Evolutionary conservation across 352 stramenopile genomes (phyloP).

Genomic region (Pythium brassicae): DNA sequence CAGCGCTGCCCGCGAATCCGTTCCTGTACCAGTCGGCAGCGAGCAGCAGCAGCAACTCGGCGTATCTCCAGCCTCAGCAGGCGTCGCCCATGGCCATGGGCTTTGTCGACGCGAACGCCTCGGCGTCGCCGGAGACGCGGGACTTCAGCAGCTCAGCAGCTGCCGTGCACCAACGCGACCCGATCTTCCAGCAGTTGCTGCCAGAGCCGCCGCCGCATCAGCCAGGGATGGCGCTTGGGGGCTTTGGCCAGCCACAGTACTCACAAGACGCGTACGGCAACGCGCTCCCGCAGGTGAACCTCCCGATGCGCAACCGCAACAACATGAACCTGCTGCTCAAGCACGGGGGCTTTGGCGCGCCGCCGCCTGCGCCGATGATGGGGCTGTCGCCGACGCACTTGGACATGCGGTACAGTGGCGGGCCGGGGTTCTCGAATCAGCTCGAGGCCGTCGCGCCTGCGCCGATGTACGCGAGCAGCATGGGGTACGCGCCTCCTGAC

Average conservation of each 20-base stretch:
- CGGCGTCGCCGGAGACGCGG: background rate
- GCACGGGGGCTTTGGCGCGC: slow-evolving; percentile 26
- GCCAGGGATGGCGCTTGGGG: background rate
- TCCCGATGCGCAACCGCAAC: slow-evolving; percentile 52
- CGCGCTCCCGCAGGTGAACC: slow-evolving; percentile 40
- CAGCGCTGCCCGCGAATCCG: slow-evolving; percentile 11
- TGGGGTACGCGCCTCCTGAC: slow-evolving; percentile 29
- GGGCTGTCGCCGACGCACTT: slow-evolving; percentile 6
- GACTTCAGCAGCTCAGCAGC: slow-evolving; percentile 3
- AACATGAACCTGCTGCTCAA: slow-evolving; percentile 39
- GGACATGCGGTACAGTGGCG: slow-evolving; percentile 9
- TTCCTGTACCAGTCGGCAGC: slow-evolving; percentile 29
- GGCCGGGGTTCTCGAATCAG: slow-evolving; percentile 14
- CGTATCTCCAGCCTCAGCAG: slow-evolving; percentile 16
- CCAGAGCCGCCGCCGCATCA: slow-evolving; percentile 4
- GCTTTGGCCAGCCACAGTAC: slow-evolving; percentile 39
- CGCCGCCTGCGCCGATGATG: slow-evolving; percentile 21
- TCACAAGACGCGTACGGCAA: slow-evolving; percentile 16
- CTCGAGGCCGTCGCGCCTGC: slow-evolving; percentile 13
- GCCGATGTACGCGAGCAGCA: slow-evolving; percentile 21
- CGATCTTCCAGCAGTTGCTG: slow-evolving; percentile 9
- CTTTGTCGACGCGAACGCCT: slow-evolving; percentile 16
- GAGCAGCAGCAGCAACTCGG: slow-evolving; percentile 15
- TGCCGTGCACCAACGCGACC: slow-evolving; percentile 7
- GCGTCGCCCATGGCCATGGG: slow-evolving; percentile 29